phyloP scores from a whole-genome alignment of 768 basidiomycete genomes.

The Mycena latifolia region DNA sequence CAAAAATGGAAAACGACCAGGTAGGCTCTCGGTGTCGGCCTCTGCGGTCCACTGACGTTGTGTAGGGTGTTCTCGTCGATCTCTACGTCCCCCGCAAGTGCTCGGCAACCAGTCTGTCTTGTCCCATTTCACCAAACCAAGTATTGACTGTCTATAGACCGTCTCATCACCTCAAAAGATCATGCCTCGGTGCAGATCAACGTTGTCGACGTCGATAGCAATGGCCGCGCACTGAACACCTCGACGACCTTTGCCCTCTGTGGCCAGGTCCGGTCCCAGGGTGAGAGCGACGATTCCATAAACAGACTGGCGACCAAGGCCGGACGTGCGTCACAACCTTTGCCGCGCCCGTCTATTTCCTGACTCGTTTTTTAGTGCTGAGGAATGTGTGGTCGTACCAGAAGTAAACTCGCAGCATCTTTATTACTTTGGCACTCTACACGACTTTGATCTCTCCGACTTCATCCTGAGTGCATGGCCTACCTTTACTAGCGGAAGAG shows the following conservation, averaged over 20 bases:
- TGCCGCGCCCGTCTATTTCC: not conserved
- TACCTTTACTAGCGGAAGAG: not conserved
- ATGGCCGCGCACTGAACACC: conserved; percentile 82
- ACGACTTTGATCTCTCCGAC: conserved; percentile 11
- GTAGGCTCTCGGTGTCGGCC: conserved; percentile 49
- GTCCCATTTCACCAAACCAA: conserved; percentile 5
- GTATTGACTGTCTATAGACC: conserved; percentile 66
- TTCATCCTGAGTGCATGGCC: not conserved
- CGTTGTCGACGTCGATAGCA: conserved; percentile 93
- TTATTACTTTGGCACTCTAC: conserved; percentile 2
- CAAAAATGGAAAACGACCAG: conserved; percentile 91
- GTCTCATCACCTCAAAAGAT: conserved; percentile 98
- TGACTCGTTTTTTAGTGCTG: conserved; percentile 72
- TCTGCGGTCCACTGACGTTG: not conserved
- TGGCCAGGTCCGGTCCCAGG: conserved; percentile 93
- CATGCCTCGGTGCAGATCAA: conserved; percentile 98
- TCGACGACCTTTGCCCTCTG: conserved; percentile 95
- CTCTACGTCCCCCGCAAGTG: conserved; percentile 99
- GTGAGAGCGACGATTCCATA: conserved; percentile 96
- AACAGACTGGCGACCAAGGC: conserved; percentile 97
- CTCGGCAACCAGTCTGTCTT: conserved; percentile 90
- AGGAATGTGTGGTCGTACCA: conserved; percentile 96
- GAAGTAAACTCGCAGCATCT: conserved; percentile 71
- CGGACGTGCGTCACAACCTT: conserved; percentile 77
- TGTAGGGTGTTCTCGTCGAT: conserved; percentile 97